phyloP scores from a whole-genome alignment of 176 grass and related monocot genomes.

The Carex parvula region DNA sequence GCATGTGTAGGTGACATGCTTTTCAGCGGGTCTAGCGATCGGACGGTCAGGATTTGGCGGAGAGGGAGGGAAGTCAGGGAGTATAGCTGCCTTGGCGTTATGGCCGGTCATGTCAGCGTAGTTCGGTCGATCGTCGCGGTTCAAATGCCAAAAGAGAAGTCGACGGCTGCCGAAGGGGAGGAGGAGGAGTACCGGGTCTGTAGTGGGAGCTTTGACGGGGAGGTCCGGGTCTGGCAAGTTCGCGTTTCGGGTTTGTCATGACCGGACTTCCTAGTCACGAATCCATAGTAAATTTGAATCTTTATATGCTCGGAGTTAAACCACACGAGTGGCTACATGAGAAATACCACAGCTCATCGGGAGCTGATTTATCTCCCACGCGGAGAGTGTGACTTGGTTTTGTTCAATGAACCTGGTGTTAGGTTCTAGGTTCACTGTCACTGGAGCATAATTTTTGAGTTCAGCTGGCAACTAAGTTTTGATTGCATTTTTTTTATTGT shows the following conservation, averaged over 20 bases:
- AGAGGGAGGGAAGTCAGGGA: constrained; percentile 37
- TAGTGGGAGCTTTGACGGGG: constrained; percentile 72
- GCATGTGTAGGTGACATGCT: constrained; percentile 53
- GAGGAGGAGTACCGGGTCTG: constrained; percentile 62
- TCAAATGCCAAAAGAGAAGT: background rate
- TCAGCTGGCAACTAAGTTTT: no score
- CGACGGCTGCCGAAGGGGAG: background rate
- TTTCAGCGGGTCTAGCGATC: constrained; percentile 76
- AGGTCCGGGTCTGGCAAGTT: constrained; percentile 69
- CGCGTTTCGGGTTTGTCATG: constrained; percentile 25
- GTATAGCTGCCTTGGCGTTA: constrained; percentile 51
- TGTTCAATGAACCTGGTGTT: background rate
- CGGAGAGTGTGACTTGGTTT: background rate
- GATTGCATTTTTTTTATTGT: no score
- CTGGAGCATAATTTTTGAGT: background rate
- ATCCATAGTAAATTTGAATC: background rate
- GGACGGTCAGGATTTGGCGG: constrained; percentile 66
- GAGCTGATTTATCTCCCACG: background rate
- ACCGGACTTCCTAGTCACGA: constrained; percentile 21
- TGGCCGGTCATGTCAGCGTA: constrained; percentile 43
- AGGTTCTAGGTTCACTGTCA: constrained; percentile 20
- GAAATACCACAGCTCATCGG: background rate
- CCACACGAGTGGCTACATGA: background rate
- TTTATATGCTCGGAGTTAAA: background rate
- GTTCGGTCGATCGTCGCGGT: constrained; percentile 53